Evolutionary conservation across 2,329 filamentous ascomycete genomes (phyloP).

Genomic region (Sclerotinia subarctica): DNA sequence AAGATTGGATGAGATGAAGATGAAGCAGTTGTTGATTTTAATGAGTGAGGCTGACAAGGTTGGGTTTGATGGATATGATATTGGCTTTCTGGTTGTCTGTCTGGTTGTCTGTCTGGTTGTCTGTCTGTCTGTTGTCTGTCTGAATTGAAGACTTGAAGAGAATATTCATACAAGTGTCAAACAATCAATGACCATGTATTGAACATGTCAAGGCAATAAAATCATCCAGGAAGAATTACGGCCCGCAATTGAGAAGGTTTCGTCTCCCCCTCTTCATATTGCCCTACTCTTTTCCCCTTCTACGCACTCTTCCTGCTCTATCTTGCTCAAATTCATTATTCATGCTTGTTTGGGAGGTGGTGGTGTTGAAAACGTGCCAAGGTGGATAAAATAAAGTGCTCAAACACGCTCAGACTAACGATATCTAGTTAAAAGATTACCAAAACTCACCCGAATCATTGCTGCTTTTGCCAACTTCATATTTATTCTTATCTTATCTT

Average conservation of each 20-base stretch:
- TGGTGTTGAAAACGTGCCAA: background rate
- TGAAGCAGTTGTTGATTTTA: background rate
- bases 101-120: background rate
- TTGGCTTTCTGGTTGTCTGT: background rate
- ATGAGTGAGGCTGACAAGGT: background rate
- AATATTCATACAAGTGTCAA: background rate
- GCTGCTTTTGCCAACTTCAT: background rate
- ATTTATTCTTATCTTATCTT: background rate
- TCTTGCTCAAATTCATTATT: conserved; percentile 8
- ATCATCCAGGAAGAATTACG: background rate
- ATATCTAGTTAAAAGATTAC: background rate
- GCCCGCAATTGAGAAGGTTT: background rate
- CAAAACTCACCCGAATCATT: background rate
- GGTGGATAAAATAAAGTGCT: conserved; percentile 18
- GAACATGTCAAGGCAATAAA: background rate
- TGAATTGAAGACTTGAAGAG: background rate
- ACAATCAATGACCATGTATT: background rate
- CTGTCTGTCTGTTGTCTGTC: too few relatives aligned
- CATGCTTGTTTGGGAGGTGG: conserved; percentile 10
- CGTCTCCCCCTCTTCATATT: background rate
- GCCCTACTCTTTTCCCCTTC: background rate
- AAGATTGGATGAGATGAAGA: background rate
- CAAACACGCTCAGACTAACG: conserved; percentile 21
- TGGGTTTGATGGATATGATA: background rate
- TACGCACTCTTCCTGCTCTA: background rate